Percentiles rank a stretch among this genome's conserved stretches.
Evolutionary conservation across 1,139 yeast genomes (phyloP).

Genomic region (Yamadazyma kanchanaburiensis): DNA sequence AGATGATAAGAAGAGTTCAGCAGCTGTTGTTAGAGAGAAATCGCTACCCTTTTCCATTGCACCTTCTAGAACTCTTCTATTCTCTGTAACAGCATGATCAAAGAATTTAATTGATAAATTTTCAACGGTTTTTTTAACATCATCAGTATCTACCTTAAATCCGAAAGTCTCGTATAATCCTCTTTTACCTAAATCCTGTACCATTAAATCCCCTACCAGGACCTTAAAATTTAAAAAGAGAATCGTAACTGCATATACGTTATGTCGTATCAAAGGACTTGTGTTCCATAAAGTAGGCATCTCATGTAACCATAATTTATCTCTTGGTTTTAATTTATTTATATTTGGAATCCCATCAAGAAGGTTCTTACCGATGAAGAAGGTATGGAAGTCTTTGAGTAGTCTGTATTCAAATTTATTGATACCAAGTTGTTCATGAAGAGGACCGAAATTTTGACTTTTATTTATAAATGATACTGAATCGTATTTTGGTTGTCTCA

Average conservation of each 20-base stretch:
- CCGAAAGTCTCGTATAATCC: neutral
- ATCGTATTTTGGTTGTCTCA: too few species aligned
- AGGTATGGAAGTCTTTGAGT: slow-evolving; percentile 9
- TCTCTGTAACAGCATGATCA: neutral
- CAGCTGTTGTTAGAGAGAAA: slow-evolving; percentile 2
- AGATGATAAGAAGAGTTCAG: slow-evolving; percentile 17
- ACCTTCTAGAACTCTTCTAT: neutral
- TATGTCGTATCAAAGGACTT: slow-evolving; percentile 1
- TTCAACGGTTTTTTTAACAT: neutral
- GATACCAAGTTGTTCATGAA: slow-evolving; percentile 16
- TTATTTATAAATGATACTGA: neutral
- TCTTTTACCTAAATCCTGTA: neutral
- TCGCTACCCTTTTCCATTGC: neutral
- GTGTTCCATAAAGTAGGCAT: slow-evolving; percentile 2
- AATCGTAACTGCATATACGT: slow-evolving; percentile 1
- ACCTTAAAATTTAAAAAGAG: neutral
- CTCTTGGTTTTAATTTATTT: too few species aligned
- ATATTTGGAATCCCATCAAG: too few species aligned
- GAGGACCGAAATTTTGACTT: neutral
- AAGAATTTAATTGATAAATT: neutral
- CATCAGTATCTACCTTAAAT: neutral
- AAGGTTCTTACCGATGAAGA: neutral
- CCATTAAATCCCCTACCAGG: neutral
- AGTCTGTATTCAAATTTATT: slow-evolving; percentile 25
- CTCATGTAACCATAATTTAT: slow-evolving; percentile 1